Evolutionary conservation across 2,329 filamentous ascomycete genomes (phyloP), one percentile per base, ranked within the genome.

Genomic region (Eutypella sp.): DNA sequence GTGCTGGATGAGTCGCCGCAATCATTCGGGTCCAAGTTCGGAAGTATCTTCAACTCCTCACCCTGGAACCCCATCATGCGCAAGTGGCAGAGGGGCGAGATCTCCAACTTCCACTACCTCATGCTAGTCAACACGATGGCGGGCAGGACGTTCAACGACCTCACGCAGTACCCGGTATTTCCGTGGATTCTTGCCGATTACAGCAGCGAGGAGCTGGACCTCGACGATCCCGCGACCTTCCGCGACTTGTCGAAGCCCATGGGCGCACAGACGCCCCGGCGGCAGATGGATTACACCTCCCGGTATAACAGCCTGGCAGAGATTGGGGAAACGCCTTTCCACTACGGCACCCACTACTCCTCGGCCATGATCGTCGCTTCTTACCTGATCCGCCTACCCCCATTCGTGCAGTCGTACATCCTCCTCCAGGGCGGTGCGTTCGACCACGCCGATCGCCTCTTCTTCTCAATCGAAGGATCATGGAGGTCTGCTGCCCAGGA

Each of bases 51-150:
- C 72, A 89, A 90, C 52, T 81, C 89, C 19, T 84, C 82, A 0
- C 79, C 87, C 0, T 87, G 86, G 65, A 91, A 90, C 54, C 88
- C 91, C 9, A 84, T 89, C 8, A 95, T 93, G 59, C 85, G 86
- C 53, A 85, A 84, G 63, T 99, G 93, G 93, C 79, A 93, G 48
- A 86, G 84, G 62, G 93, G 95, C 11, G 93, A 99, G 59, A 89
- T 97, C 41, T 97, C 92, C 13, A 99, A 99, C 65, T 99, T 99
- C 59, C 90, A 97, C 66, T 99, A 99, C 61, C 78, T 99, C 29
- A 99, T 99, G 92, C 83, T 96, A 49, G 84, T 99, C 60, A 99
- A 99, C 61, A 97, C 93, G 0, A 89, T 99, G 79, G 95, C 95
- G 23, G 93, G 93, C 2, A 78, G 93, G 43, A 97, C 93, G 0